phyloP scores from a whole-genome alignment of 2,329 filamentous ascomycete genomes.

The Penicillium sclerotiorum region DNA sequence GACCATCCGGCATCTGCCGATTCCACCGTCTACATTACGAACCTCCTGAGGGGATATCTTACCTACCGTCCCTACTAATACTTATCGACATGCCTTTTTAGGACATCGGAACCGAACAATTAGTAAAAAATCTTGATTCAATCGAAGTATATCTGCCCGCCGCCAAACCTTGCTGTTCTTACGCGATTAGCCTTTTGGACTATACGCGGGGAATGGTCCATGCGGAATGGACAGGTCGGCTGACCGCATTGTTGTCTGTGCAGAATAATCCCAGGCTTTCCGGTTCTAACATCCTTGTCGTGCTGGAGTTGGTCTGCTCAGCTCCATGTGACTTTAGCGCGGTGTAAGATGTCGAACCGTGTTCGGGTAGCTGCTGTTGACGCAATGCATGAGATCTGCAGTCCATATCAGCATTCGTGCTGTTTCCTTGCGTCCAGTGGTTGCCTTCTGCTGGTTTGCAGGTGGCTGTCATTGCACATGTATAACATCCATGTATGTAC shows the following conservation, averaged over 20 bases:
- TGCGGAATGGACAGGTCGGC: constrained; percentile 27
- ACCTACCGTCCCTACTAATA: too few relatives aligned
- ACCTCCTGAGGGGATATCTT: too few relatives aligned
- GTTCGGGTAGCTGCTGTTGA: constrained; percentile 3
- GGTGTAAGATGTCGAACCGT: background rate
- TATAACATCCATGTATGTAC: too few relatives aligned
- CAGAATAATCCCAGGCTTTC: constrained; percentile 24
- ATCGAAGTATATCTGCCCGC: constrained; percentile 4
- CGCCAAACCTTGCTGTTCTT: constrained; percentile 12
- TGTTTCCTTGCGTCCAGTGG: background rate
- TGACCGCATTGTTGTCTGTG: constrained; percentile 43
- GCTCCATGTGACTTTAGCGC: constrained; percentile 5
- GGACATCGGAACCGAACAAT: background rate
- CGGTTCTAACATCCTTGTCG: constrained; percentile 22
- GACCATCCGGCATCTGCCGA: too few relatives aligned
- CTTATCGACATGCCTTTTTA: background rate
- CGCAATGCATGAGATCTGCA: constrained; percentile 6
- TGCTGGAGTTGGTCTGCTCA: background rate
- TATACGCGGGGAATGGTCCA: constrained; percentile 14
- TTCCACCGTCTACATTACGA: too few relatives aligned
- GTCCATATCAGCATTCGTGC: background rate
- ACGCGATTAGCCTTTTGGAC: background rate
- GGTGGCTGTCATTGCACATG: background rate
- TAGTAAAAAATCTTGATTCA: constrained; percentile 2
- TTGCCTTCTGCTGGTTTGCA: background rate